These are phyloP conservation scores for Caryopteris hybrid DNA, from an alignment of 305 asterid species.

Conservation along the genomic window DNA sequence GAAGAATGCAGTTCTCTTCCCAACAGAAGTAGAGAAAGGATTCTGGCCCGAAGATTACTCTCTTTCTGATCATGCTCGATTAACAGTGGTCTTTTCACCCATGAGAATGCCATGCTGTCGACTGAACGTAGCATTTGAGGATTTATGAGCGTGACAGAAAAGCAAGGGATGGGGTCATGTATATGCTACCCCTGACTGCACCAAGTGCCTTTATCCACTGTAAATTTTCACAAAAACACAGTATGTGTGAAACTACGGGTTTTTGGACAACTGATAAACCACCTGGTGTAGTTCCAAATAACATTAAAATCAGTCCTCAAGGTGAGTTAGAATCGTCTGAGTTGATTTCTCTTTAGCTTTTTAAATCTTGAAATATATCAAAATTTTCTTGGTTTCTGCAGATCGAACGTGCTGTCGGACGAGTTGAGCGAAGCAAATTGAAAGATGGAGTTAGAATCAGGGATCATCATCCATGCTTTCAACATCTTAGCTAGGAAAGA, in stretches of 20 bases:
- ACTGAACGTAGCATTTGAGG: not conserved
- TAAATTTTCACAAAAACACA: not conserved
- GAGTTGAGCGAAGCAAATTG: not conserved
- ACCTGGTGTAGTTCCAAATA: not conserved
- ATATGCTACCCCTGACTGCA: not conserved
- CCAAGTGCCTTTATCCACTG: not conserved
- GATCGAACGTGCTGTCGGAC: not conserved
- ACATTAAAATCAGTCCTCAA: not conserved
- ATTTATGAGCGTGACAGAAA: not conserved
- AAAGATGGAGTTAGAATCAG: not conserved
- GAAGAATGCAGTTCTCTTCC: slow-evolving; percentile 76
- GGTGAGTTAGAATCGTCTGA: not conserved
- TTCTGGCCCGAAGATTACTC: slow-evolving; percentile 77
- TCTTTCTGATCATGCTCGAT: slow-evolving; percentile 82
- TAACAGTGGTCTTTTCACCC: slow-evolving; percentile 73
- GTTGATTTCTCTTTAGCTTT: not conserved
- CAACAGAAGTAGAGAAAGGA: slow-evolving; percentile 77
- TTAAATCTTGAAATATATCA: not conserved
- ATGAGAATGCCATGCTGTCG: slow-evolving; percentile 68
- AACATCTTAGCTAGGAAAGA: too few species aligned
- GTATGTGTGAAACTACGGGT: not conserved
- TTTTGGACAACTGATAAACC: not conserved
- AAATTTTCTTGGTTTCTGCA: not conserved
- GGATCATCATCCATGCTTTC: not conserved
- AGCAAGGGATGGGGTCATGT: not conserved